Percentiles rank a stretch among this genome's conserved stretches.
phyloP scores from a whole-genome alignment of 2,329 filamentous ascomycete species.

The Meredithiella fracta region DNA sequence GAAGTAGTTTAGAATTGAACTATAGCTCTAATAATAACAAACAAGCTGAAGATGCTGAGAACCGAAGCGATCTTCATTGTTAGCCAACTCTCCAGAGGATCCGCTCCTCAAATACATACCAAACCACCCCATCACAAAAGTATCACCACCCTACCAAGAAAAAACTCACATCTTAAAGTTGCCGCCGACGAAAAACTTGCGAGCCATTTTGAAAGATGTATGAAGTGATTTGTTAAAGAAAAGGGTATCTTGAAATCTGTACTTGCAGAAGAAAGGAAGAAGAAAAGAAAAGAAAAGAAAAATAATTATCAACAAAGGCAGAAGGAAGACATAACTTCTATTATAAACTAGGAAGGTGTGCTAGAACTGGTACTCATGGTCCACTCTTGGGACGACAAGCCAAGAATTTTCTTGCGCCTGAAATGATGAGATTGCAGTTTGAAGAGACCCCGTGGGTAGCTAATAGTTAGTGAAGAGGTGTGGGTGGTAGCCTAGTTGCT shows the following conservation, averaged over 20 bases:
- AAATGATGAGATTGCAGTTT: not conserved
- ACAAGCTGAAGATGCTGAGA: too few species aligned
- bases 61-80: too few species aligned
- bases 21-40: too few species aligned
- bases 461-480: too few species aligned
- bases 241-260: not conserved
- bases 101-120: too few species aligned
- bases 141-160: not conserved
- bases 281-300: conserved; percentile 4
- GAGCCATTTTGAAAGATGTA: conserved; percentile 54
- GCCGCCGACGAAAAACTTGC: conserved; percentile 92
- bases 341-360: not conserved
- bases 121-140: not conserved
- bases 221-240: conserved; percentile 17
- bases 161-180: conserved; percentile 94
- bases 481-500: not conserved
- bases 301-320: not conserved
- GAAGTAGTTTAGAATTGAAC: too few species aligned
- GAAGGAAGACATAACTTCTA: not conserved
- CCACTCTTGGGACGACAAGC: not conserved
- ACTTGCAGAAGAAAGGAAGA: not conserved
- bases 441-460: too few species aligned
- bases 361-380: too few species aligned
- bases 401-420: not conserved
- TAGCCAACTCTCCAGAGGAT: too few species aligned